phyloP scores from a whole-genome alignment of 164 flowering plant genomes.

The Malania oleifera region DNA sequence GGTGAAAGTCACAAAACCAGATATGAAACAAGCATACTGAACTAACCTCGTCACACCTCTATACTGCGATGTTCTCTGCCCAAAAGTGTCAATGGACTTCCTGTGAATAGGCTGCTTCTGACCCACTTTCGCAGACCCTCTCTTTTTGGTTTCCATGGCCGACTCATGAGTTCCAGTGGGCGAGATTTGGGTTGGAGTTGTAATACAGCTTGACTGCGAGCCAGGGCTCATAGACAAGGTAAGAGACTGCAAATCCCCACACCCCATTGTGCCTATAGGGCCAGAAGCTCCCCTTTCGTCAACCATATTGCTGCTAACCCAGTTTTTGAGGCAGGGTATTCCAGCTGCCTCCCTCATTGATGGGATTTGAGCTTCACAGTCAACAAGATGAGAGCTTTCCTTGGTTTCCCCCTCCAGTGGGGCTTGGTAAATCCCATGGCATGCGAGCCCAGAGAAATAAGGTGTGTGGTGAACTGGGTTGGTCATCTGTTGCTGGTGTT shows the following conservation, averaged over 20 bases:
- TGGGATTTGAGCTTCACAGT: slow-evolving; percentile 29
- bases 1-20: not conserved
- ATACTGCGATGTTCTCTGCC: slow-evolving; percentile 82
- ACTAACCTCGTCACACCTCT: slow-evolving; percentile 78
- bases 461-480: slow-evolving; percentile 28
- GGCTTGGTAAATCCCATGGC: slow-evolving; percentile 35
- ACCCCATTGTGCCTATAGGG: slow-evolving; percentile 31
- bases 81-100: slow-evolving; percentile 84
- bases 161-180: slow-evolving; percentile 28
- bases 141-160: slow-evolving; percentile 55
- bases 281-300: slow-evolving; percentile 34
- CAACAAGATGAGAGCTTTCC: slow-evolving; percentile 21
- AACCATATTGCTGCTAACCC: slow-evolving; percentile 30
- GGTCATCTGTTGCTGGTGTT: slow-evolving; percentile 28
- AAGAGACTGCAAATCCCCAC: slow-evolving; percentile 66
- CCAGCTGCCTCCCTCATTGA: slow-evolving; percentile 30
- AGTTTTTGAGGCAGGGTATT: slow-evolving; percentile 33
- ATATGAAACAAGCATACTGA: not conserved
- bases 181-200: slow-evolving; percentile 47
- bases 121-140: slow-evolving; percentile 41
- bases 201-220: slow-evolving; percentile 66
- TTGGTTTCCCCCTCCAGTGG: slow-evolving; percentile 27
- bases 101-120: slow-evolving; percentile 66
- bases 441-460: slow-evolving; percentile 29
- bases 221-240: slow-evolving; percentile 89